Evolutionary conservation across 306 rosid species (phyloP).

Genomic region (Spatholobus suberectus): DNA sequence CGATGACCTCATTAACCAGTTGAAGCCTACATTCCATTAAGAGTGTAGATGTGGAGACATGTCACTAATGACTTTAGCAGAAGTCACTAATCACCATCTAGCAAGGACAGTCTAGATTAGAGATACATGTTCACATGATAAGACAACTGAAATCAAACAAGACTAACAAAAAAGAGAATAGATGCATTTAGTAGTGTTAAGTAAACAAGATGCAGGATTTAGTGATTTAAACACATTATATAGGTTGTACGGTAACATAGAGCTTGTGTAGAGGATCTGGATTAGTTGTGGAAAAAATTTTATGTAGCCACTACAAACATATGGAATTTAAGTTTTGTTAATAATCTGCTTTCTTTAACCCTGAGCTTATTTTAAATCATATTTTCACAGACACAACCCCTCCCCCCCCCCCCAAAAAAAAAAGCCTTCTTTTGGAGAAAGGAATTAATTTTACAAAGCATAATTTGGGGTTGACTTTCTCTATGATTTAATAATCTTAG

Average conservation of each 20-base stretch:
- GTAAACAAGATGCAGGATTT: constrained; percentile 6
- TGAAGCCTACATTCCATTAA: neutral
- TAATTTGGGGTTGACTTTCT: neutral
- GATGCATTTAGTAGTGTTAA: neutral
- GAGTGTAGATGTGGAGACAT: neutral
- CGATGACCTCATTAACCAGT: neutral
- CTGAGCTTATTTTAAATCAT: neutral
- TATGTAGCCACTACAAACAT: neutral
- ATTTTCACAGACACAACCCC: neutral
- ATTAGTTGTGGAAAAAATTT: neutral
- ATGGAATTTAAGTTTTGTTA: neutral
- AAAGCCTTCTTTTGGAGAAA: neutral
- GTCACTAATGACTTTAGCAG: neutral
- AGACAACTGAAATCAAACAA: constrained; percentile 12
- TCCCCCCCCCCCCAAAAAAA: no score
- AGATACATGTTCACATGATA: neutral
- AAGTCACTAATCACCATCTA: constrained; percentile 1
- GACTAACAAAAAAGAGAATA: neutral
- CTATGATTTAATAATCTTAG: neutral
- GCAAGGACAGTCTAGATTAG: neutral
- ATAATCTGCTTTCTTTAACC: no score
- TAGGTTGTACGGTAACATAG: neutral
- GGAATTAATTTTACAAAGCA: neutral
- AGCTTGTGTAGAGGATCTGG: neutral
- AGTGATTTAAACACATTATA: neutral